Evolutionary conservation across 2,329 filamentous ascomycete species (phyloP).

Genomic region (Massarina eburnea): DNA sequence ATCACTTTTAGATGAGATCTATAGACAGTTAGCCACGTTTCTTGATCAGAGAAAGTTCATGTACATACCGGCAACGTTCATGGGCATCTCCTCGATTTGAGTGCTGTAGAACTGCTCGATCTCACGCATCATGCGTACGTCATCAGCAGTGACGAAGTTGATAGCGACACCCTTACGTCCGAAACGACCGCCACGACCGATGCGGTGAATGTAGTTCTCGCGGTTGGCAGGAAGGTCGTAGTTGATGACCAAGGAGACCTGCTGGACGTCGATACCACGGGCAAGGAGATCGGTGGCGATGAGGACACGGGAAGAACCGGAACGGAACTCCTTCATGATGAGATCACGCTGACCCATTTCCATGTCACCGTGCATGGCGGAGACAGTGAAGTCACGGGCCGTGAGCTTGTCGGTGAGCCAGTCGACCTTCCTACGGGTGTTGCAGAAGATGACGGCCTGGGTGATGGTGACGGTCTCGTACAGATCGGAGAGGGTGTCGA

Average conservation of each 20-base stretch:
- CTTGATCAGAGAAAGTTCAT: not conserved
- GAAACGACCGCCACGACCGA: slow-evolving; percentile 99
- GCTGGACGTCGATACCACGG: slow-evolving; percentile 99
- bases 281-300: slow-evolving; percentile 97
- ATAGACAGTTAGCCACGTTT: slow-evolving; percentile 17
- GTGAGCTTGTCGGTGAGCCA: slow-evolving; percentile 99
- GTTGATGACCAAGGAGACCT: slow-evolving; percentile 99
- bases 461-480: slow-evolving; percentile 99
- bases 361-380: slow-evolving; percentile 99
- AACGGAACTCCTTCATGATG: slow-evolving; percentile 99
- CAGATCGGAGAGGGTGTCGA: slow-evolving; percentile 96
- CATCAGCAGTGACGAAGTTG: slow-evolving; percentile 99
- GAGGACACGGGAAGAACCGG: slow-evolving; percentile 95
- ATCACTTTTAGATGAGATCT: slow-evolving; percentile 45
- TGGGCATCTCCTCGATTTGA: slow-evolving; percentile 99
- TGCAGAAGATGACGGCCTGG: slow-evolving; percentile 99
- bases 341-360: slow-evolving; percentile 95
- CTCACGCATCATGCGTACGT: slow-evolving; percentile 99
- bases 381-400: slow-evolving; percentile 97
- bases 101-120: slow-evolving; percentile 99
- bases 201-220: slow-evolving; percentile 99
- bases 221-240: slow-evolving; percentile 98
- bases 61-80: slow-evolving; percentile 73
- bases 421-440: slow-evolving; percentile 99
- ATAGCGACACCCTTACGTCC: slow-evolving; percentile 99